phyloP scores from a whole-genome alignment of 228 moss, liverwort and hornwort genomes.

The Sphagnum fallax region DNA sequence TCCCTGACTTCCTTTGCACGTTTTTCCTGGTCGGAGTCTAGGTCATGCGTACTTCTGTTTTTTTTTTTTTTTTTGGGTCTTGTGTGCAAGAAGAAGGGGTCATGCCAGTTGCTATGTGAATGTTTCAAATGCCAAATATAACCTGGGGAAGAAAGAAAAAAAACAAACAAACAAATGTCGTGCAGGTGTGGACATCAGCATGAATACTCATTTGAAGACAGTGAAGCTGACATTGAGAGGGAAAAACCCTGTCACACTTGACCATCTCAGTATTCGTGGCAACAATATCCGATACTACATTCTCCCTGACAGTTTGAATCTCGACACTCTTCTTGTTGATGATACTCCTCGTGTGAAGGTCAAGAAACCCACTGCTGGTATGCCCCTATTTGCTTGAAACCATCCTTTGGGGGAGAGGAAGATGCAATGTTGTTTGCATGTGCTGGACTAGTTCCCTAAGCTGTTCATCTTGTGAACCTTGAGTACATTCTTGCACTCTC shows the following conservation, averaged over 20 bases:
- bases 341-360: slow-evolving; percentile 95
- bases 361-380: slow-evolving; percentile 93
- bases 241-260: slow-evolving; percentile 89
- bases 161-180: background rate
- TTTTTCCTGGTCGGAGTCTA: too few relatives aligned
- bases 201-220: slow-evolving; percentile 98
- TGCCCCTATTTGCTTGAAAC: background rate
- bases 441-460: background rate
- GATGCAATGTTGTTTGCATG: background rate
- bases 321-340: slow-evolving; percentile 91
- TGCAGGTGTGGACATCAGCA: slow-evolving; percentile 84
- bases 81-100: too few relatives aligned
- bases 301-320: slow-evolving; percentile 94
- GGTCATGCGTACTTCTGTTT: too few relatives aligned
- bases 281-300: slow-evolving; percentile 98
- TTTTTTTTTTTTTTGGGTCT: too few relatives aligned
- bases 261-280: slow-evolving; percentile 77
- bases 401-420: too few relatives aligned
- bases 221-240: slow-evolving; percentile 92
- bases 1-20: background rate
- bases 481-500: background rate
- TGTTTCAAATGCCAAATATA: too few relatives aligned
- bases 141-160: too few relatives aligned
- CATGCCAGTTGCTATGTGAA: too few relatives aligned
- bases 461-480: background rate